Evolutionary conservation across 257 asterid species (phyloP), one percentile per base, ranked within the genome.

Genomic region (Salvia miltiorrhiza): DNA sequence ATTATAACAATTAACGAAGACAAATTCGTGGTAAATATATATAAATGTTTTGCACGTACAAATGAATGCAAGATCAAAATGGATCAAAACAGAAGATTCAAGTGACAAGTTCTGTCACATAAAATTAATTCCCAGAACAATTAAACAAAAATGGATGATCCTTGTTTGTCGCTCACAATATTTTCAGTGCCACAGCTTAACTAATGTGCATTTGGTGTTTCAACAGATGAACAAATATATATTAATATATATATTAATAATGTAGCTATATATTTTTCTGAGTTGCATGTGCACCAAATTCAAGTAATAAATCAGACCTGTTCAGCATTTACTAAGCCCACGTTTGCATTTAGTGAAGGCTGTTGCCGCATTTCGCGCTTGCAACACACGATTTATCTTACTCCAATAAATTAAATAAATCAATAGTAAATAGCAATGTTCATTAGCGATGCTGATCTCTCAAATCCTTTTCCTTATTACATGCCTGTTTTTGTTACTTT

Each of bases 331-430:
- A 90, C 78, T 87, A 67, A 76, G 37, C 65, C 73, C 94, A 85
- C 88, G 90, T 80, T 87, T 89, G 92, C 84, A 78, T 77, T 84
- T 72, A 89, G 72, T 83, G 77, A 79, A 67, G 39, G 70, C 69
- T 77, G 86, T 79, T 79, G 79, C 72, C 93, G 89, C 83, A 71
- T 73, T 79, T 84, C 47, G 77, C 89, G 95, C 93, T 33, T 28
- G 3, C 20, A 32, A 33, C n/a, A 17, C 48, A 48, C 21, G 2
- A 26, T 54, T 32, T 63, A 28, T 75, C 37, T 82, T 52, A 84
- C 61, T 74, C 26, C 65, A 49, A 40, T 43, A 19, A 1, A 0
- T 28, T 40, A 72, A 64, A 43, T 40, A 72, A 64, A 43, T 37
- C 21, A 56, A 62, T 45, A 19, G 43, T 21, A 17, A 32, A 40